Percentiles rank a stretch among this genome's conserved stretches.
Evolutionary conservation across 2,329 filamentous ascomycete genomes (phyloP).

Genomic region (Didymosphaeria variabile): DNA sequence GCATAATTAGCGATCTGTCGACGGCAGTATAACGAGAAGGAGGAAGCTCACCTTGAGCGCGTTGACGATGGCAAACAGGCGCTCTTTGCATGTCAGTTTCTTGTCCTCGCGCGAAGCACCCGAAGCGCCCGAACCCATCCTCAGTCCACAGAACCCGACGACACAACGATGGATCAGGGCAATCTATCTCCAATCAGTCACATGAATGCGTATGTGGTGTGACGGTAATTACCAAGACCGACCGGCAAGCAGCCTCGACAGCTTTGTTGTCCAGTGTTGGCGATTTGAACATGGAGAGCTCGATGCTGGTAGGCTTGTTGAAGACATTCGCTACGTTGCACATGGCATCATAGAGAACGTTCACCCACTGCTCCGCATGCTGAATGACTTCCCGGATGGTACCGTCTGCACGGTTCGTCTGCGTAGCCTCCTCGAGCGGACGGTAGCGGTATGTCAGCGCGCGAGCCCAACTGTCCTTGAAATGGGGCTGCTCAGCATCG

Average conservation of each 20-base stretch:
- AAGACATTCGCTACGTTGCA: constrained; percentile 2
- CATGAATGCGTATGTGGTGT: no score
- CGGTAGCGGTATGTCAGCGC: constrained; percentile 13
- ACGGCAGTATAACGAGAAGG: neutral
- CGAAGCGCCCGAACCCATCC: neutral
- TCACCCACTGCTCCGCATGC: constrained; percentile 9
- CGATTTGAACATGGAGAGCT: constrained; percentile 16
- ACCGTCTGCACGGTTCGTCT: neutral
- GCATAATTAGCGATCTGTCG: neutral
- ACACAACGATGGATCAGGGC: constrained; percentile 16
- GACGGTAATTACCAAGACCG: constrained; percentile 3
- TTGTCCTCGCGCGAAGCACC: constrained; percentile 11
- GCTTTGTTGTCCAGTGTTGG: constrained; percentile 7
- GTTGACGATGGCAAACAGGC: constrained; percentile 1
- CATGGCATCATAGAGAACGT: constrained; percentile 7
- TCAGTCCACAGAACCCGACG: constrained; percentile 12
- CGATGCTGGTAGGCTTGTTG: constrained; percentile 12
- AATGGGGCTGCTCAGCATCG: neutral
- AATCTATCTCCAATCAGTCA: neutral
- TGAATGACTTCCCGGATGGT: constrained; percentile 10
- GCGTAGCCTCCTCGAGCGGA: constrained; percentile 9
- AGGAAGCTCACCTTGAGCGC: constrained; percentile 9
- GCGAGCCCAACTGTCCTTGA: constrained; percentile 11
- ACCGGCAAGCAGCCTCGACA: constrained; percentile 16
- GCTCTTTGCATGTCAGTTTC: constrained; percentile 14